Evolutionary conservation across 2,329 filamentous ascomycete species (phyloP).

Genomic region (Botrytis sinoallii): DNA sequence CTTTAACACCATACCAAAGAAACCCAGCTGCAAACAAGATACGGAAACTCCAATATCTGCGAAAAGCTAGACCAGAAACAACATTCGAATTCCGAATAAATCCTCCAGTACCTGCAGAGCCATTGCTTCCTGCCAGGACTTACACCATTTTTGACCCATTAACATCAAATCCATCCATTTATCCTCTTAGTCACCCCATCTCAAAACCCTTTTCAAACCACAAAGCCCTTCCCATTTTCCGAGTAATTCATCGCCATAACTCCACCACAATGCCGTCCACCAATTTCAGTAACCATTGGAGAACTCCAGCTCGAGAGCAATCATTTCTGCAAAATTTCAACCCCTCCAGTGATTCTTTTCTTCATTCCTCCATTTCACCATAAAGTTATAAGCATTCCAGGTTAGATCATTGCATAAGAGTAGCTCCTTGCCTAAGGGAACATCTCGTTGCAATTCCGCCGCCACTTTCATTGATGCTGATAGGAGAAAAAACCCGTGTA

Average conservation of each 20-base stretch:
- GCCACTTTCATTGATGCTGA: neutral
- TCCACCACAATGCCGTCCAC: neutral
- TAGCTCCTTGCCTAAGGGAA: neutral
- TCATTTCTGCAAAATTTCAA: neutral
- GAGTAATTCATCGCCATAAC: neutral
- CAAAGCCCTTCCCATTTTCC: neutral
- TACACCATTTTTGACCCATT: neutral
- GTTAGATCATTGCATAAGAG: neutral
- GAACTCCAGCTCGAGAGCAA: neutral
- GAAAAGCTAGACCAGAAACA: neutral
- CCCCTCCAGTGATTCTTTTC: neutral
- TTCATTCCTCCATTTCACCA: neutral
- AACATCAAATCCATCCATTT: neutral
- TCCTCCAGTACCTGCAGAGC: neutral
- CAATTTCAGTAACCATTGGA: neutral
- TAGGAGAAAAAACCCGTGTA: neutral
- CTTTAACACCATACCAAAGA: neutral
- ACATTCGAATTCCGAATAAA: neutral
- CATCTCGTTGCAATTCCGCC: neutral
- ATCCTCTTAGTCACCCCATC: accelerated
- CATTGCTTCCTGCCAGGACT: neutral
- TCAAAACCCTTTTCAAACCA: neutral
- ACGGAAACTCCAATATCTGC: neutral
- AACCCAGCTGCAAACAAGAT: neutral
- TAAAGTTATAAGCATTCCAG: neutral